Percentiles rank a stretch among this genome's conserved stretches.
phyloP scores from a whole-genome alignment of 179 eudicot genomes.

The Heliamphora pulchella region DNA sequence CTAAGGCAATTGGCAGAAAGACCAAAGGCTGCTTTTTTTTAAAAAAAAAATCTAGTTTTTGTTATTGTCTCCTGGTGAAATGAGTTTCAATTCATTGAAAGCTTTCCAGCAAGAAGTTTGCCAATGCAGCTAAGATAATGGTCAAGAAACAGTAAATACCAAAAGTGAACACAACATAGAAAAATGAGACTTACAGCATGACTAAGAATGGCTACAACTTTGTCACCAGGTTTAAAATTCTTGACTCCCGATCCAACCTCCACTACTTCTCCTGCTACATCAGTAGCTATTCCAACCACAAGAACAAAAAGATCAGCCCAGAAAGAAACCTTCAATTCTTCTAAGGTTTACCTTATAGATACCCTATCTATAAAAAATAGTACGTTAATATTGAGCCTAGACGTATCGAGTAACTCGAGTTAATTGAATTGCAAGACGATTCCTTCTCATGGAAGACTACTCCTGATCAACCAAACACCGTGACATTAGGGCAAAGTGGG shows the following conservation, averaged over 20 bases:
- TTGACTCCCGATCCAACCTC: constrained; percentile 54
- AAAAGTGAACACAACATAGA: neutral
- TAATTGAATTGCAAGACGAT: neutral
- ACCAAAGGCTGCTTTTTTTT: too few species aligned
- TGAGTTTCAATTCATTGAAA: neutral
- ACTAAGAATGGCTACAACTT: constrained; percentile 53
- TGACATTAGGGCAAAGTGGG: neutral
- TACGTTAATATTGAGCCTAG: neutral
- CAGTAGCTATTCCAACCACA: constrained; percentile 38
- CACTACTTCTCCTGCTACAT: constrained; percentile 75
- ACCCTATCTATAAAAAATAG: neutral
- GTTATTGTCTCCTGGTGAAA: neutral
- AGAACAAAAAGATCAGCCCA: neutral
- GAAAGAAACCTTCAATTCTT: neutral
- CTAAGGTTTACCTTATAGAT: neutral
- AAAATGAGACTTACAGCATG: constrained; percentile 33
- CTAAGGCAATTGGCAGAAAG: neutral
- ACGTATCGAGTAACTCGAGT: neutral
- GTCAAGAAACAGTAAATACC: too few species aligned
- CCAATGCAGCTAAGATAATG: neutral
- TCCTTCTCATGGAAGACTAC: neutral
- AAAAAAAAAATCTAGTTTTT: too few species aligned
- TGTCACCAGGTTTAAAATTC: constrained; percentile 66
- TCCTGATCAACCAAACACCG: neutral
- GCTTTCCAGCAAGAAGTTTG: neutral